phyloP scores from a whole-genome alignment of 768 basidiomycete species.

The Boletellus ananas region DNA sequence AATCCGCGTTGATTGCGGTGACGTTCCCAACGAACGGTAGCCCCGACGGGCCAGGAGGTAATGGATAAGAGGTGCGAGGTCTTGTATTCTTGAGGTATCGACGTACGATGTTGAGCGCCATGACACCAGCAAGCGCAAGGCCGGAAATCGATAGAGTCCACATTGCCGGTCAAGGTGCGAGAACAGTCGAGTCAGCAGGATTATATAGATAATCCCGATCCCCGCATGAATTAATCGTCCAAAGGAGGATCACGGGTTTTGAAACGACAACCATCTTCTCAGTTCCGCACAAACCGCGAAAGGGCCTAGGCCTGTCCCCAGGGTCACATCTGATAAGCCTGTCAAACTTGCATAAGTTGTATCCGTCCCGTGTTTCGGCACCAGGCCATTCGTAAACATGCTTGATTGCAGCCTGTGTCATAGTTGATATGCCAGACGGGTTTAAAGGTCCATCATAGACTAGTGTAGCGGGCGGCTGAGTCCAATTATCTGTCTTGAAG shows the following conservation, averaged over 20 bases:
- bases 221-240: neutral
- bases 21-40: constrained; percentile 39
- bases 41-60: constrained; percentile 38
- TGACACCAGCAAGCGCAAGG: constrained; percentile 5
- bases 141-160: constrained; percentile 1
- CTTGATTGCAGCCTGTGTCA: too few relatives aligned
- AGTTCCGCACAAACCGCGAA: too few relatives aligned
- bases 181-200: neutral
- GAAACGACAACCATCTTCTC: constrained; percentile 2
- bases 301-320: too few relatives aligned
- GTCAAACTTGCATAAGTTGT: too few relatives aligned
- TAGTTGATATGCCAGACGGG: too few relatives aligned
- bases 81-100: constrained; percentile 5
- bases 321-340: too few relatives aligned
- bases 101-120: constrained; percentile 7
- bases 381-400: too few relatives aligned
- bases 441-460: too few relatives aligned
- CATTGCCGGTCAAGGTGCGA: constrained; percentile 3
- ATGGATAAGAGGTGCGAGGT: constrained; percentile 3
- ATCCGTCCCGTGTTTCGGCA: too few relatives aligned
- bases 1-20: constrained; percentile 26
- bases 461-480: too few relatives aligned
- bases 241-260: neutral
- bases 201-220: neutral
- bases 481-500: too few relatives aligned